phyloP scores from a whole-genome alignment of 192 early-diverging fungal species.

The Rhizophagus prolifer region DNA sequence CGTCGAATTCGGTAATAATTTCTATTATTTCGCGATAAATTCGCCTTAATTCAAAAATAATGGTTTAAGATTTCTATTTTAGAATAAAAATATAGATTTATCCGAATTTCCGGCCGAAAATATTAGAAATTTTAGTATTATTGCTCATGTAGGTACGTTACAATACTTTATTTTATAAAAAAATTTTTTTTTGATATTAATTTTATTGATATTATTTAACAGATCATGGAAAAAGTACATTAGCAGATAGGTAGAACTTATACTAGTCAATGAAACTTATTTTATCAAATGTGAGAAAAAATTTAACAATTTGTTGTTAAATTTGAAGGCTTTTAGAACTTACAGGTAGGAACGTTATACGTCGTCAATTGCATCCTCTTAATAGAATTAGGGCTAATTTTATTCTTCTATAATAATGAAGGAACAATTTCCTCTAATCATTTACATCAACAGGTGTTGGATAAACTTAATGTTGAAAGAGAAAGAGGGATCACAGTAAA shows the following conservation, averaged over 20 bases:
- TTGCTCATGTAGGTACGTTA: constrained; percentile 71
- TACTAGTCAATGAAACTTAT: not conserved
- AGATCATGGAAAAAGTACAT: constrained; percentile 90
- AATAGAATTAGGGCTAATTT: not conserved
- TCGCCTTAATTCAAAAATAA: not conserved
- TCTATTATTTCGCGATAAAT: not conserved
- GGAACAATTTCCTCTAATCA: constrained; percentile 24
- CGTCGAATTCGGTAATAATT: not conserved
- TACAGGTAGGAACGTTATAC: constrained; percentile 66
- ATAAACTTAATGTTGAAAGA: constrained; percentile 93
- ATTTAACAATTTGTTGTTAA: not conserved
- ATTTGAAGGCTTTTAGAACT: constrained; percentile 80
- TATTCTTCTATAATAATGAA: not conserved
- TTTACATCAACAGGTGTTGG: constrained; percentile 75
- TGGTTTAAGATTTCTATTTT: not conserved
- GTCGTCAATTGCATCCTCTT: constrained; percentile 52
- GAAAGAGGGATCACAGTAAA: constrained; percentile 98
- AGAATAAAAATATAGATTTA: constrained; percentile 48
- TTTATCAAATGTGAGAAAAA: not conserved
- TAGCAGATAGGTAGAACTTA: constrained; percentile 71
- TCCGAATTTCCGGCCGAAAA: constrained; percentile 70
- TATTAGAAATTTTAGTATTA: constrained; percentile 93
- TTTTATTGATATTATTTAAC: not conserved
- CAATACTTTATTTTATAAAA: not conserved
- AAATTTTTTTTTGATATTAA: not conserved